These are phyloP conservation scores for Cercospora beticola DNA, from an alignment of 2,329 filamentous ascomycete species.

Conservation along the genomic window DNA sequence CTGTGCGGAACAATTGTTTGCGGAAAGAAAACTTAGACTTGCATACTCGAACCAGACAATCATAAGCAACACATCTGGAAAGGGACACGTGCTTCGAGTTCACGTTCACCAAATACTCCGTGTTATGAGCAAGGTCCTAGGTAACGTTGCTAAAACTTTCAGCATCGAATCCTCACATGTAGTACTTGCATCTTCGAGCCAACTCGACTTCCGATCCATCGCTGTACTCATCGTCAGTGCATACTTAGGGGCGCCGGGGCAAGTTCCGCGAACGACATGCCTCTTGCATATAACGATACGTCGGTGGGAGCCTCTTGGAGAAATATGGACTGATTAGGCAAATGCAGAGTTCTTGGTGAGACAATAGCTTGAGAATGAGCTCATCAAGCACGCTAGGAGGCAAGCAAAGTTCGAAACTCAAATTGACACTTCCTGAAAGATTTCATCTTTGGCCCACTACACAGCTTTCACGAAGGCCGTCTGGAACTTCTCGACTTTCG, in stretches of 20 bases:
- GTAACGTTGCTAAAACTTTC: not conserved
- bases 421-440: not conserved
- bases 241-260: not conserved
- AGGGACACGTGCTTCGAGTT: not conserved
- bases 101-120: not conserved
- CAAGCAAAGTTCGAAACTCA: not conserved
- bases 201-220: not conserved
- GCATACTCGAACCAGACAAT: not conserved
- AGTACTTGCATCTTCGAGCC: not conserved
- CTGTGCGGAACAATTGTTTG: not conserved
- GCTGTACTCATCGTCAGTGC: not conserved
- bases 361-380: not conserved
- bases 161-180: not conserved
- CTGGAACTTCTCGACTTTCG: not conserved
- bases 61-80: not conserved
- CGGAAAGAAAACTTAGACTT: not conserved
- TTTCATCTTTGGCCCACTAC: not conserved
- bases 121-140: not conserved
- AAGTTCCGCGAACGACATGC: not conserved
- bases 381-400: not conserved
- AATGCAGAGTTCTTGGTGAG: not conserved
- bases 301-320: not conserved
- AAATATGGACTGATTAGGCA: not conserved
- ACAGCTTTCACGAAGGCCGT: not conserved
- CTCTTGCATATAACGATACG: not conserved